Percentiles rank a stretch among this genome's conserved stretches.
Conservation (phyloP, 805 yeast genomes). For the Saccharomycopsis selenospora region DNA sequence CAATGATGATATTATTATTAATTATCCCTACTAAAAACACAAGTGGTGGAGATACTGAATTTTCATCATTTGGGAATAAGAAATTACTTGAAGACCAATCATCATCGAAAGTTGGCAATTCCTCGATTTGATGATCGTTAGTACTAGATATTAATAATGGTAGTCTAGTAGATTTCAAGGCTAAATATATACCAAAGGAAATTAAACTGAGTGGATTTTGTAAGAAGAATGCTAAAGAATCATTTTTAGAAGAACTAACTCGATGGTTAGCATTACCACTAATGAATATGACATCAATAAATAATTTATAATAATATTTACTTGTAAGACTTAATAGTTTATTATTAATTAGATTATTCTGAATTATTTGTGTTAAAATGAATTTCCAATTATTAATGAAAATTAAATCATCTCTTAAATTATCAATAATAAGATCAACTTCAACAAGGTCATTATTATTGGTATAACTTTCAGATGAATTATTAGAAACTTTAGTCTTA, state of each 20-base stretch:
- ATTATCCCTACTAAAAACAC: constrained; percentile 76
- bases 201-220: constrained; percentile 60
- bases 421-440: constrained; percentile 76
- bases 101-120: constrained; percentile 85
- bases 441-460: constrained; percentile 47
- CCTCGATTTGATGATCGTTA: constrained; percentile 45
- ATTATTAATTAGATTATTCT: constrained; percentile 36
- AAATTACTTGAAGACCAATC: constrained; percentile 58
- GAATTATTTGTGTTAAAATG: constrained; percentile 47
- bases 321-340: constrained; percentile 55
- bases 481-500: constrained; percentile 71
- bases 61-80: constrained; percentile 33
- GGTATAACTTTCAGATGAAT: too few relatives aligned
- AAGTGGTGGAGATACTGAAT: constrained; percentile 58
- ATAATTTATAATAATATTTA: constrained; percentile 69
- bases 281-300: constrained; percentile 71
- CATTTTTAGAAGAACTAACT: constrained; percentile 9
- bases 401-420: constrained; percentile 72
- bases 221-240: constrained; percentile 7
- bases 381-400: constrained; percentile 58
- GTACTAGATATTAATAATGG: constrained; percentile 67
- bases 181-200: constrained; percentile 75
- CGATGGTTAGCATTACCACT: constrained; percentile 35
- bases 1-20: constrained; percentile 54
- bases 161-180: constrained; percentile 67